Evolutionary conservation across 805 yeast genomes (phyloP).

Genomic region (Debaryomyces maramus): DNA sequence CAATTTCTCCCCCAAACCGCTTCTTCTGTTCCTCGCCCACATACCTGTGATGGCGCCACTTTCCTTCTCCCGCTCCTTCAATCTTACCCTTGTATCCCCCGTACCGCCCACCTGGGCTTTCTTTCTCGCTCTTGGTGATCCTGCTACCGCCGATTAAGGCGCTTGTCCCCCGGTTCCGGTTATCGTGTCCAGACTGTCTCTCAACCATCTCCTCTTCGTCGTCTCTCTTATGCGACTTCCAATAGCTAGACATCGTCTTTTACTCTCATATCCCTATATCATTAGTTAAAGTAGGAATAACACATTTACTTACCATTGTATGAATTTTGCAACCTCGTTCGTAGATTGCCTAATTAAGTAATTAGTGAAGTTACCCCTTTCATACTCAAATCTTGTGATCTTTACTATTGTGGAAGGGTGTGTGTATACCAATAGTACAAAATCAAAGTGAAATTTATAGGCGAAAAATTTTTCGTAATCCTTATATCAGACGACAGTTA

Average conservation of each 20-base stretch:
- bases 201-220: too few species aligned
- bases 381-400: neutral
- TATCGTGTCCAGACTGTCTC: neutral
- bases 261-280: too few species aligned
- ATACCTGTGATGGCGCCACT: too few species aligned
- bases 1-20: slow-evolving; percentile 5
- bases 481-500: neutral
- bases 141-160: neutral
- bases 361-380: neutral
- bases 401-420: neutral
- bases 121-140: neutral
- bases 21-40: neutral
- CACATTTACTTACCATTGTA: too few species aligned
- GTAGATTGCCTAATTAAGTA: slow-evolving; percentile 8
- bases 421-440: slow-evolving; percentile 4
- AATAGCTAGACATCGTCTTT: too few species aligned
- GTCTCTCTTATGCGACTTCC: too few species aligned
- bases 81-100: neutral
- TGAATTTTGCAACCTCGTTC: slow-evolving; percentile 2
- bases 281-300: too few species aligned
- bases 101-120: neutral
- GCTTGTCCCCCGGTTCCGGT: neutral
- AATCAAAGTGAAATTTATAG: neutral
- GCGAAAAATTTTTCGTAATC: slow-evolving; percentile 10
- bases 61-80: neutral